Conservation (phyloP, 2,329 filamentous ascomycete genomes). For the Botrytis squamosa region DNA sequence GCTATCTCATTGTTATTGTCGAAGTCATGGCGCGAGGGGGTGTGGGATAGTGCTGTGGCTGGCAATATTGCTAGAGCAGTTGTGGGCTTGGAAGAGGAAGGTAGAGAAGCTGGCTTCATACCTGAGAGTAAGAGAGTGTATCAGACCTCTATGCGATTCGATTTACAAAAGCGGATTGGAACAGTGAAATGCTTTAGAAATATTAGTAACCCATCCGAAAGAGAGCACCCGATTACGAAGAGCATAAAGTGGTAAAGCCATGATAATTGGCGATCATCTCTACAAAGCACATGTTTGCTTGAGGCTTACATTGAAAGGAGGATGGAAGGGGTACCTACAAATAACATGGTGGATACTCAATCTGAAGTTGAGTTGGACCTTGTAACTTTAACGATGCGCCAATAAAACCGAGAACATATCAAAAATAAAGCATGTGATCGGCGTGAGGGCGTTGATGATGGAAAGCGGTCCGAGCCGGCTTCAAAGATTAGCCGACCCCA, state of each 20-base stretch:
- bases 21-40: background rate
- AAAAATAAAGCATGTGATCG: background rate
- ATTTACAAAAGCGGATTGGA: background rate
- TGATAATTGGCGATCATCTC: background rate
- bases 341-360: background rate
- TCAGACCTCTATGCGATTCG: background rate
- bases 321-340: no score
- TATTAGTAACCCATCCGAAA: background rate
- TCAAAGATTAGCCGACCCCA: background rate
- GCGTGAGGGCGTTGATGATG: background rate
- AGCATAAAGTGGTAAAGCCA: background rate
- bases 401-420: no score
- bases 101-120: background rate
- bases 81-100: constrained; percentile 13
- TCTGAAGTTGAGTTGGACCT: background rate
- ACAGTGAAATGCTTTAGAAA: constrained; percentile 1
- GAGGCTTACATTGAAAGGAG: background rate
- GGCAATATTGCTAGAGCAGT: background rate
- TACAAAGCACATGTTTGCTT: background rate
- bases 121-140: background rate
- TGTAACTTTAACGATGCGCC: background rate
- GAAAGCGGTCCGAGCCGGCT: background rate
- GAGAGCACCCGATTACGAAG: background rate
- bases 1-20: background rate
- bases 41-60: background rate